phyloP scores from a whole-genome alignment of 139 green algal genomes.

The Haematococcus lacustris region DNA sequence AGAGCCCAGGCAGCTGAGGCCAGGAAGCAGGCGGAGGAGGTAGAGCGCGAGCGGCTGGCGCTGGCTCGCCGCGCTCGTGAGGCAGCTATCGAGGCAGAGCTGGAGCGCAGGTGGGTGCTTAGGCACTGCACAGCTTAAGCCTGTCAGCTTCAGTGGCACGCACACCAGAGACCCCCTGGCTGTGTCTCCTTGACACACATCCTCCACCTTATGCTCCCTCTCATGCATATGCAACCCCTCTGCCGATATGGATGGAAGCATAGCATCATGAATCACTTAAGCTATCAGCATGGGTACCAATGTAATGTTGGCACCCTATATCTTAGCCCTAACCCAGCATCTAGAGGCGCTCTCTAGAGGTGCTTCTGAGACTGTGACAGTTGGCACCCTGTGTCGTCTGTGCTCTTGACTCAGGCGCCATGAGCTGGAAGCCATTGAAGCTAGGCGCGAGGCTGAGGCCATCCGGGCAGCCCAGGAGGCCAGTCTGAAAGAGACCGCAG shows the following conservation, averaged over 20 bases:
- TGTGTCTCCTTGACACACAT: no score
- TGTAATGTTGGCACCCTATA: no score
- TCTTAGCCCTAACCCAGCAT: no score
- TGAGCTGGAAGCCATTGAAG: constrained; percentile 52
- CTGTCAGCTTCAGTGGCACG: no score
- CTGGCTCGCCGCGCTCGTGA: constrained; percentile 35
- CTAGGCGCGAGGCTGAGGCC: constrained; percentile 45
- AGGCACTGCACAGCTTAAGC: neutral
- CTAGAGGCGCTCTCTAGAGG: no score
- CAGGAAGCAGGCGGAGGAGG: constrained; percentile 40
- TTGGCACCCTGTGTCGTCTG: neutral
- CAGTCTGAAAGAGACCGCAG: constrained; percentile 16
- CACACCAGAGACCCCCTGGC: no score
- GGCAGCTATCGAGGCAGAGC: constrained; percentile 45
- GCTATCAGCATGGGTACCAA: no score
- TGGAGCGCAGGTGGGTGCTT: constrained; percentile 45
- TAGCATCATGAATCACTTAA: no score
- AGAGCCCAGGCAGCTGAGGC: constrained; percentile 38
- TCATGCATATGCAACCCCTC: no score
- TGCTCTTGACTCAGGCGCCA: constrained; percentile 6
- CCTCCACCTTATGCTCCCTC: no score
- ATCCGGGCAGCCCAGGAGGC: constrained; percentile 43
- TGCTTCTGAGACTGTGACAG: no score
- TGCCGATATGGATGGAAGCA: no score
- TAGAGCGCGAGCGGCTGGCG: constrained; percentile 36